A percentile compares a stretch with the other conserved stretches of the same genome.
Conservation (phyloP, 805 yeast genomes). For the Cyberlindnera euphorbiiphila region DNA sequence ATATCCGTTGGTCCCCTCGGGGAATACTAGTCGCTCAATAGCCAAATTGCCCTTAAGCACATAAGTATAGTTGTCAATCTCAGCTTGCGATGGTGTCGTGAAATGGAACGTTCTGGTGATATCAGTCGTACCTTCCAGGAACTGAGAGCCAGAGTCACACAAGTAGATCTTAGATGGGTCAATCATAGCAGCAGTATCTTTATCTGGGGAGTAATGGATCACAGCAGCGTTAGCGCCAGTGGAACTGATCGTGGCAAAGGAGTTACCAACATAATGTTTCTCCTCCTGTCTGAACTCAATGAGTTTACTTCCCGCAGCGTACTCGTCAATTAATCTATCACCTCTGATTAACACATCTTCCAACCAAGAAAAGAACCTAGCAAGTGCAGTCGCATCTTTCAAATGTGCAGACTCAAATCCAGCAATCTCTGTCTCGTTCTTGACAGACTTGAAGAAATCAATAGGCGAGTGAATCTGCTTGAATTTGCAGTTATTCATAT, state of each 20-base stretch:
- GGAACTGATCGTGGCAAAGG: constrained; percentile 75
- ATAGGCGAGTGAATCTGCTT: constrained; percentile 54
- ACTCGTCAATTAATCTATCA: constrained; percentile 52
- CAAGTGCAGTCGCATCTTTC: constrained; percentile 77
- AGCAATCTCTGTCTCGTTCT: constrained; percentile 65
- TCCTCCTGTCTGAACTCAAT: constrained; percentile 49
- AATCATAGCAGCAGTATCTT: constrained; percentile 52
- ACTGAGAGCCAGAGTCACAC: constrained; percentile 91
- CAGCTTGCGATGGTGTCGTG: constrained; percentile 49
- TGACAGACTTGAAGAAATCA: constrained; percentile 65
- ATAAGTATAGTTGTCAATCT: constrained; percentile 66
- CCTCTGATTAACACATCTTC: constrained; percentile 48
- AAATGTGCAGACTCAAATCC: constrained; percentile 76
- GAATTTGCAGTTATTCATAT: constrained; percentile 39
- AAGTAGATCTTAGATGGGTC: constrained; percentile 68
- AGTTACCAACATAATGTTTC: constrained; percentile 59
- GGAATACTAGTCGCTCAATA: constrained; percentile 75
- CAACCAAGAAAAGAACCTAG: constrained; percentile 79
- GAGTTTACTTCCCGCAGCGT: constrained; percentile 59
- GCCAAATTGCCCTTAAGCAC: constrained; percentile 92
- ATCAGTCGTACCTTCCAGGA: constrained; percentile 92
- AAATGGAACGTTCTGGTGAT: constrained; percentile 86
- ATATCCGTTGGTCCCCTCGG: constrained; percentile 69
- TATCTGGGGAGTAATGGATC: constrained; percentile 71
- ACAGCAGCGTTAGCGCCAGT: constrained; percentile 74